Conservation (phyloP, 306 rosid genomes). For the Gleditsia sinensis region DNA sequence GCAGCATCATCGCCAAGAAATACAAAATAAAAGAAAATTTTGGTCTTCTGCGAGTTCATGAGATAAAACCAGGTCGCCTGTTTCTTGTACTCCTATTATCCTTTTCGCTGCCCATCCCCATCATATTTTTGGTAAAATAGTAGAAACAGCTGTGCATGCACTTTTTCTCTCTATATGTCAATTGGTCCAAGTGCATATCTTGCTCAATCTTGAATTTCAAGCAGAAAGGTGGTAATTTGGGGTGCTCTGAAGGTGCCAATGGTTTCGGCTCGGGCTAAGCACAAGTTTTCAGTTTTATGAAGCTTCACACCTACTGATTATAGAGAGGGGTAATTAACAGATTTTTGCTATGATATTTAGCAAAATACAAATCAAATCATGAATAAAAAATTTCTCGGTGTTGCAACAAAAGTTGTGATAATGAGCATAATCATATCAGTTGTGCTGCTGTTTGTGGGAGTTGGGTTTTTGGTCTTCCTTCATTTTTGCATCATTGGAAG, state of each 20-base stretch:
- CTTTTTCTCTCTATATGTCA: neutral
- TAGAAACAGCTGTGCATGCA: neutral
- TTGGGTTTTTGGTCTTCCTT: slow-evolving; percentile 46
- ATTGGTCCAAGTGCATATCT: neutral
- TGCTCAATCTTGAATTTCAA: slow-evolving; percentile 17
- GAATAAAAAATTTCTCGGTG: neutral
- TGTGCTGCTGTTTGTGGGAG: slow-evolving; percentile 41
- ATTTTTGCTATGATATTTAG: slow-evolving; percentile 3
- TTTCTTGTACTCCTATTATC: slow-evolving; percentile 19
- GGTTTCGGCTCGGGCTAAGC: neutral
- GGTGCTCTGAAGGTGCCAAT: neutral
- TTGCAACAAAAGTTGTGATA: slow-evolving; percentile 22
- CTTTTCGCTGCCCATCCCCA: neutral
- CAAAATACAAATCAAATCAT: neutral
- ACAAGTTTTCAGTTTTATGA: too few relatives aligned
- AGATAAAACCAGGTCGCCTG: neutral
- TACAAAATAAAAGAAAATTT: neutral
- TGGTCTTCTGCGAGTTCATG: neutral
- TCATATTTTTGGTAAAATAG: neutral
- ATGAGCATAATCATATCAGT: slow-evolving; percentile 43
- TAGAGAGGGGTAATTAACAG: neutral
- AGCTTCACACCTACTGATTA: slow-evolving; percentile 2
- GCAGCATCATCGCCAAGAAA: neutral
- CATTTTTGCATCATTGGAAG: slow-evolving; percentile 47
- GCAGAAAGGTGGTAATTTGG: neutral